phyloP scores from a whole-genome alignment of 306 rosid species.

The Neltuma alba region DNA sequence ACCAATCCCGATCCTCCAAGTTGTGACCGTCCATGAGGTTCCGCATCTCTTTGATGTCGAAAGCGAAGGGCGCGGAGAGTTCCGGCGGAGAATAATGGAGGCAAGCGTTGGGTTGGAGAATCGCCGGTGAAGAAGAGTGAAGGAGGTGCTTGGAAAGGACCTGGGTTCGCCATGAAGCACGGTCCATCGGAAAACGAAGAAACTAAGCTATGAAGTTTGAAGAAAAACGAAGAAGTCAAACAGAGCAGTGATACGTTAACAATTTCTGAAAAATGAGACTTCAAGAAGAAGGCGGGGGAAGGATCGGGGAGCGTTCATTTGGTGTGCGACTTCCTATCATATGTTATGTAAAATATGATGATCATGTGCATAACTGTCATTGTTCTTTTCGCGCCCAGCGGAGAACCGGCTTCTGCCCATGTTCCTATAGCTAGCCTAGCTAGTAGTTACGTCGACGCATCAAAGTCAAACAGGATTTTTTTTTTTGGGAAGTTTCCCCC shows the following conservation, averaged over 20 bases:
- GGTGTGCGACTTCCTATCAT: too few relatives aligned
- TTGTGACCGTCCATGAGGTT: slow-evolving; percentile 69
- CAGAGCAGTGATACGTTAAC: background rate
- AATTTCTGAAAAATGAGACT: background rate
- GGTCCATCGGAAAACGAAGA: slow-evolving; percentile 42
- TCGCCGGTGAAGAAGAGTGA: slow-evolving; percentile 27
- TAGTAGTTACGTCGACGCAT: background rate
- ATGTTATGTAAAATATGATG: too few relatives aligned
- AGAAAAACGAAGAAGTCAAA: background rate
- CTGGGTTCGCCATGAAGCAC: slow-evolving; percentile 51
- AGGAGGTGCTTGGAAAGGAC: slow-evolving; percentile 49
- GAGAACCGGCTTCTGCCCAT: background rate
- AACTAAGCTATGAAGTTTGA: background rate
- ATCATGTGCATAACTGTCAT: background rate
- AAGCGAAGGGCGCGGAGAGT: slow-evolving; percentile 42
- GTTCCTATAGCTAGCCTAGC: too few relatives aligned
- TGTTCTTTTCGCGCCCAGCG: background rate
- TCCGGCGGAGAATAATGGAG: slow-evolving; percentile 53
- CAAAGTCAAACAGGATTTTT: background rate
- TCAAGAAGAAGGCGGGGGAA: background rate
- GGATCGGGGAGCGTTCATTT: too few relatives aligned
- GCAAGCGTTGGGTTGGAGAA: slow-evolving; percentile 46
- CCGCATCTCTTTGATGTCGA: slow-evolving; percentile 59
- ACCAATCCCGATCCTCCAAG: slow-evolving; percentile 79
- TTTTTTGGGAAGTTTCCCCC: too few relatives aligned